Base-by-base conservation (phyloP, 1,139 yeast genomes). In the Nadsonia starkeyi-henricii region DNA sequence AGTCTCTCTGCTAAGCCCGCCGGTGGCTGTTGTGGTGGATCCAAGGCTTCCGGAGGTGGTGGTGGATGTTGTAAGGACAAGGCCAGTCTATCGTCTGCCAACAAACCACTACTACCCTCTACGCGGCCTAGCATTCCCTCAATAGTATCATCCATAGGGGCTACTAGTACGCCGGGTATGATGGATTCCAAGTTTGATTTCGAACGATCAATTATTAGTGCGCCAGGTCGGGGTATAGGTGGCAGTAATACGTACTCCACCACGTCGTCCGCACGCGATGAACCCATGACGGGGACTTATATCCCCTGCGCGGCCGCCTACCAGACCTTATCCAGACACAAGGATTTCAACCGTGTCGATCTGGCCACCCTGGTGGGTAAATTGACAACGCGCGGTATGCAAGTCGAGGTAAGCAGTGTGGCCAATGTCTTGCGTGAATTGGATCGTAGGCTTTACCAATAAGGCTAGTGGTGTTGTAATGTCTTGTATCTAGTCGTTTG, bases 291-390 rank as follows among this genome's bases (percentile, higher is more conserved):
- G 3, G 78, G 79, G 1, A 77, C 82, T 51, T 86, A 78, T 56
- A 84, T 85, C 43, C 94, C 95, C 1, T 83, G 93, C 60, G 79
- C 91, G 5, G 94, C 86, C 57, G 95, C 95, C 0, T 85, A 85
- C 64, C 82, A 80, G 64, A 85, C 95, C 0, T 72, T 85, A 48
- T 79, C 91, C 20, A 71, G 94, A 52, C 95, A 85, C 62, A 80
- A 82, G 55, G 78, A 81, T 56, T 84, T 85, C 64, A 73, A 74
- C 52, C 70, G 78, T 12, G 85, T 81, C 18, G 94, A 85, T 55
- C 78, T 85, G 58, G 77, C 83, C 48, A 75, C 79, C 1, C 69
- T 85, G 53, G 88, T 85, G 3, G 85, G 85, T 9, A 78, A 81
- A 58, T 71, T 85, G 54, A 79, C 83, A 42, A 84, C 94, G 0